Base-by-base conservation (phyloP, 1,284 basidiomycete genomes). In the Lentinula novae-zelandiae region DNA sequence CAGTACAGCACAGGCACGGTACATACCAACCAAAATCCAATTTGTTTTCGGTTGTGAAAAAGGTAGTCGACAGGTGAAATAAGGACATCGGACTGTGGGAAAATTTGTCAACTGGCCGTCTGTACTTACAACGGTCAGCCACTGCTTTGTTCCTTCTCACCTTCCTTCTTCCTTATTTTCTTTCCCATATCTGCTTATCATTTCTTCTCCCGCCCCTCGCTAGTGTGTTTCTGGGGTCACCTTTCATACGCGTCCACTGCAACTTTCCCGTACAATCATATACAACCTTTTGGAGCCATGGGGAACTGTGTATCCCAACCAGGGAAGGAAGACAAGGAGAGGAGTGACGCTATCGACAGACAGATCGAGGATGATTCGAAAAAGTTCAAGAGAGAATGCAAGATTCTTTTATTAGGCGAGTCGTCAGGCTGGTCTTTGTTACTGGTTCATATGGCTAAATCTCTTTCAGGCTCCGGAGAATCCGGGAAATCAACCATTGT, bases 401-500 rank as follows among this genome's bases (percentile, higher is more conserved):
- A 98, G 82, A 95, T 98, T 66, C 76, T 98, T 27, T 79, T 98
- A 20, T 81, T 98, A 5, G 95, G 94, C 92, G 64, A 60, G 90
- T 81, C 8, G 60, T 60, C 58, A 51, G 54, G 54, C 60, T 38
- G 51, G 33, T 38, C 44, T 60, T 53, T 53, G 46, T 60, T 12
- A 57, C 36, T 57, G 50, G 53, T 46, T 52, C 27, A 48, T 60
- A 31, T 36, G 57, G 49, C 48, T 36, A 42, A 22, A 46, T 49
- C 20, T 53, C 17, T 57, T 52, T 8, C 57, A 85, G 82, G 82
- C 56, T 83, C 83, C n/a, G 79, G 82, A 59, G 83, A 84, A 79
- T 96, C 93, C 0, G 96, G 96, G 38, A 98, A 98, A 78, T 92
- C 88, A 5, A 98, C 96, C 0, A 95, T 98, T 66, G 95, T 98